These are phyloP conservation scores for Acanthamoeba lenticulata DNA, from an alignment of 208 protist genomes.

Conservation along the genomic window DNA sequence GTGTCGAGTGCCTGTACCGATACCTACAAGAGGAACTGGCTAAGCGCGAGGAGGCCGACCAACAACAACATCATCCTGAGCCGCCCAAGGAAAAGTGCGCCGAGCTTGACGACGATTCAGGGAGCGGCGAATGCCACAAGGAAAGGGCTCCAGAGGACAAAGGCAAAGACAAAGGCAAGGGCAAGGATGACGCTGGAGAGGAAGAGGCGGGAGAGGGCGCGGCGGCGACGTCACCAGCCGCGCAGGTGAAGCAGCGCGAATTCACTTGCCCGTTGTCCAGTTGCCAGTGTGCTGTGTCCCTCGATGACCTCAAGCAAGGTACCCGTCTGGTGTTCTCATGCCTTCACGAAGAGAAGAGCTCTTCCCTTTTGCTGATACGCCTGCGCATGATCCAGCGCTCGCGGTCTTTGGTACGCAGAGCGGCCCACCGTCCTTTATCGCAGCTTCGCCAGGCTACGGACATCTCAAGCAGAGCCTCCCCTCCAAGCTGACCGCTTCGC, in stretches of 20 bases:
- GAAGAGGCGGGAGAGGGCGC: background rate
- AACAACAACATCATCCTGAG: background rate
- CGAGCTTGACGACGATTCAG: background rate
- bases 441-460: background rate
- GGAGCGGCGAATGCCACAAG: background rate
- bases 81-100: background rate
- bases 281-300: background rate
- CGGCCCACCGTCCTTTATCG: background rate
- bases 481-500: background rate
- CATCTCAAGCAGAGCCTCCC: background rate
- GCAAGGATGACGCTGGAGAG: background rate
- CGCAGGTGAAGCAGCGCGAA: background rate
- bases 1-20: conserved; percentile 16
- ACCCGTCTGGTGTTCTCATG: background rate
- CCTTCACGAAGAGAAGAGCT: too few relatives aligned
- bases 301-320: conserved; percentile 55
- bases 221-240: background rate
- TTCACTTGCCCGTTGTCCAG: background rate
- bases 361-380: background rate
- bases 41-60: background rate
- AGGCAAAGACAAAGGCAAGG: background rate
- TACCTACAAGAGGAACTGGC: background rate
- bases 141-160: background rate
- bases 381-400: background rate
- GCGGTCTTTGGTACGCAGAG: background rate